Percentiles rank a stretch among this genome's conserved stretches.
These are phyloP conservation scores for Coniochaeta pulveracea DNA, from an alignment of 2,329 filamentous ascomycete genomes.

Conservation along the genomic window DNA sequence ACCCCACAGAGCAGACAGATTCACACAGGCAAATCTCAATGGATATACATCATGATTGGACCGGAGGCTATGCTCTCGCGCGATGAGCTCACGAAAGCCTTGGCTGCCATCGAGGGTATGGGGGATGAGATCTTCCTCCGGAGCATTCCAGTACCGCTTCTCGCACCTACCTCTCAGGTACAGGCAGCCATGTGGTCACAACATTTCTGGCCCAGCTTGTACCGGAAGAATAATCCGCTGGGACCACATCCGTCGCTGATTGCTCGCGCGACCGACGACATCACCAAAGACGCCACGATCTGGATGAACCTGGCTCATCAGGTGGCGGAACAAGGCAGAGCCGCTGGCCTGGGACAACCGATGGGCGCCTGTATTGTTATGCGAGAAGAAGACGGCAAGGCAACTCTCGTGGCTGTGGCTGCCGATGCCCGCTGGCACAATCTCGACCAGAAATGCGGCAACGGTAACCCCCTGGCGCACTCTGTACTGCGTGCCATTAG, in stretches of 20 bases:
- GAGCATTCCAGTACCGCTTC: constrained; percentile 56
- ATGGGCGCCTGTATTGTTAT: constrained; percentile 70
- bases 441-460: constrained; percentile 32
- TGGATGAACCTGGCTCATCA: constrained; percentile 59
- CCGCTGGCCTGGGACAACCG: constrained; percentile 50
- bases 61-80: constrained; percentile 39
- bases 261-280: constrained; percentile 55
- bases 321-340: constrained; percentile 48
- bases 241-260: constrained; percentile 73
- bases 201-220: constrained; percentile 75
- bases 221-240: constrained; percentile 78
- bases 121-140: constrained; percentile 45
- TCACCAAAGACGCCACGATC: constrained; percentile 48
- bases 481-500: constrained; percentile 69
- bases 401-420: constrained; percentile 58
- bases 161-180: constrained; percentile 63
- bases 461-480: constrained; percentile 68
- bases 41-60: constrained; percentile 47
- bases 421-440: constrained; percentile 64
- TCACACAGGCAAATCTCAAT: constrained; percentile 48
- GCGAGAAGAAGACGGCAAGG: constrained; percentile 33
- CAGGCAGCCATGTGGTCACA: constrained; percentile 66
- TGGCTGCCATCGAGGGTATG: constrained; percentile 38
- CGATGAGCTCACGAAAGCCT: constrained; percentile 35
- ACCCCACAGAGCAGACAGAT: constrained; percentile 40